Evolutionary conservation across 177 flowering plant species (phyloP).

Genomic region (Telopea speciosissima): DNA sequence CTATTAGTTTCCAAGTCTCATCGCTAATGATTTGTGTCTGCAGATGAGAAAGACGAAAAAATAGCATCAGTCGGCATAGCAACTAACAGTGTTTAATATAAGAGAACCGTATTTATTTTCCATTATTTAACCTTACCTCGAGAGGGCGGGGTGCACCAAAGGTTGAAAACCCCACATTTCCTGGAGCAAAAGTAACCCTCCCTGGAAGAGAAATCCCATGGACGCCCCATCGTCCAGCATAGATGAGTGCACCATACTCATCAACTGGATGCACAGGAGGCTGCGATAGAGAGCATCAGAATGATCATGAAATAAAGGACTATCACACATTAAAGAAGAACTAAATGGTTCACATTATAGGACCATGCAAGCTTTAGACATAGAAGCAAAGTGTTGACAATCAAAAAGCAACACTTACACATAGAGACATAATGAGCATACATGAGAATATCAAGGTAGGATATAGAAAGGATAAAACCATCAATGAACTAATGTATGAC

Average conservation of each 20-base stretch:
- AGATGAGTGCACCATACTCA: slow-evolving; percentile 85
- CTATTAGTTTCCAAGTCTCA: slow-evolving; percentile 86
- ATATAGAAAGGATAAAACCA: background rate
- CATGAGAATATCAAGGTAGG: background rate
- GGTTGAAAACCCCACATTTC: slow-evolving; percentile 80
- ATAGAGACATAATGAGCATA: too few species aligned
- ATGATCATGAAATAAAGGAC: slow-evolving; percentile 5
- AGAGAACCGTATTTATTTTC: background rate
- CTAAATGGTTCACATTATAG: background rate
- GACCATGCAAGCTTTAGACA: background rate
- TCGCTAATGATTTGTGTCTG: slow-evolving; percentile 90
- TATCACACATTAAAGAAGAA: background rate
- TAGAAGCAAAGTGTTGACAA: background rate
- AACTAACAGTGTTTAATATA: slow-evolving; percentile 1
- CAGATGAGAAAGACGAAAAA: background rate
- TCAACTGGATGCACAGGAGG: slow-evolving; percentile 64
- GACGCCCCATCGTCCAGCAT: slow-evolving; percentile 95
- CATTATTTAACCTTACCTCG: slow-evolving; percentile 40
- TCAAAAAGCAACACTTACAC: background rate
- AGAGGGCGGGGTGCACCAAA: slow-evolving; percentile 98
- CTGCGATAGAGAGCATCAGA: slow-evolving; percentile 28
- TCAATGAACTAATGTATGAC: too few species aligned
- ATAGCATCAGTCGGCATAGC: background rate
- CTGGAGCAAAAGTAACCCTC: slow-evolving; percentile 91
- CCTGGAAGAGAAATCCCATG: slow-evolving; percentile 87